Conservation (phyloP, 2,329 filamentous ascomycete species). For the Diaporthe sp. region DNA sequence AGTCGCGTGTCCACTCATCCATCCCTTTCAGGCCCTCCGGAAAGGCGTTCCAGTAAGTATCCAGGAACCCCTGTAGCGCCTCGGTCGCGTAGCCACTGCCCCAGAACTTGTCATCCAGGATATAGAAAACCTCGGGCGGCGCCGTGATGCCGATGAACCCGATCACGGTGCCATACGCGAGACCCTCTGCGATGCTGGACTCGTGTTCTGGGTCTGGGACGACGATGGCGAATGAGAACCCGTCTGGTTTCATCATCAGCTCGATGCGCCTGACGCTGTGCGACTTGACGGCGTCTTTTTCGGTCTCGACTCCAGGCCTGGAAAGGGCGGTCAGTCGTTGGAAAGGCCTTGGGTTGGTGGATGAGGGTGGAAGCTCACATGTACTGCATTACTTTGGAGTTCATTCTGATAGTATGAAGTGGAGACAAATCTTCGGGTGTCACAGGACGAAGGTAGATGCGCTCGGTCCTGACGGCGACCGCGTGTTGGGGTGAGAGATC, state of each 20-base stretch:
- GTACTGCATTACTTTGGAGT: slow-evolving; percentile 24
- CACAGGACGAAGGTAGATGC: slow-evolving; percentile 20
- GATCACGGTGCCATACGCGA: not conserved
- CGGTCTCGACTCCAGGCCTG: slow-evolving; percentile 25
- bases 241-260: slow-evolving; percentile 32
- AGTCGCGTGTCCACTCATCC: slow-evolving; percentile 5
- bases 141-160: slow-evolving; percentile 31
- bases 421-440: slow-evolving; percentile 12
- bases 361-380: slow-evolving; percentile 4
- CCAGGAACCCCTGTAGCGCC: slow-evolving; percentile 13
- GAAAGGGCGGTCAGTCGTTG: not conserved
- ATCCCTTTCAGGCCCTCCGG: not conserved
- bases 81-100: slow-evolving; percentile 14
- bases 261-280: slow-evolving; percentile 30
- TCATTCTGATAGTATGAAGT: slow-evolving; percentile 32
- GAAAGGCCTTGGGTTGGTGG: no score
- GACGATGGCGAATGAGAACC: slow-evolving; percentile 28
- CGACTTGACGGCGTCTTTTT: slow-evolving; percentile 23
- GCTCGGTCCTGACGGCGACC: slow-evolving; percentile 3
- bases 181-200: not conserved
- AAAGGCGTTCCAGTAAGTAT: slow-evolving; percentile 17
- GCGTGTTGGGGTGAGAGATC: slow-evolving; percentile 9
- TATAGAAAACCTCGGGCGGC: slow-evolving; percentile 28
- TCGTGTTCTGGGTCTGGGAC: not conserved
- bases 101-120: slow-evolving; percentile 21